A percentile compares a stretch with the other conserved stretches of the same genome.
Conservation (phyloP, 371 early-diverging fungal genomes). For the Thermomucor indicae-seudaticae region DNA sequence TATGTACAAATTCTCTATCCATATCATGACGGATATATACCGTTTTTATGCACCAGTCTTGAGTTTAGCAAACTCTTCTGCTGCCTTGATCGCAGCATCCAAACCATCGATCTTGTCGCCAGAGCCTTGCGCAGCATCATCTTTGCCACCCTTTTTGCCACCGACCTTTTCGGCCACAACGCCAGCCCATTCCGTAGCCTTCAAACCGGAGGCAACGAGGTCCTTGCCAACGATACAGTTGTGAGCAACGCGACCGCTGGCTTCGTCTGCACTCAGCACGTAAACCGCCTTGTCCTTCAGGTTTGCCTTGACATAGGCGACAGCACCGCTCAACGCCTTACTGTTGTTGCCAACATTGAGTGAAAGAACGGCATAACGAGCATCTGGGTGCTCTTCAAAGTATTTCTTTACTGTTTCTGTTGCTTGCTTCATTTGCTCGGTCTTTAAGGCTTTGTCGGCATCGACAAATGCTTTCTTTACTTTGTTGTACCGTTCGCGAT, state of each 20-base stretch:
- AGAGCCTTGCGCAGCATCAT: conserved; percentile 82
- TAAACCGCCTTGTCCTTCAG: conserved; percentile 81
- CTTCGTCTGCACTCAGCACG: conserved; percentile 74
- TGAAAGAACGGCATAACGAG: conserved; percentile 52
- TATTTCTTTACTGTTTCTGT: conserved; percentile 73
- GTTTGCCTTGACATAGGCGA: conserved; percentile 70
- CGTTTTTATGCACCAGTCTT: conserved; percentile 45
- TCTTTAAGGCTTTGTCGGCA: conserved; percentile 86
- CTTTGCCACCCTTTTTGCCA: conserved; percentile 91
- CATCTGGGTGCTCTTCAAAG: conserved; percentile 72
- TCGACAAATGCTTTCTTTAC: conserved; percentile 85
- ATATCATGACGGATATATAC: too few relatives aligned
- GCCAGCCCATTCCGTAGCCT: conserved; percentile 89
- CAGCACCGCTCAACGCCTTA: conserved; percentile 77
- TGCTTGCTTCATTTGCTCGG: conserved; percentile 76
- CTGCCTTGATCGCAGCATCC: conserved; percentile 73
- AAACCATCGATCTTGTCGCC: conserved; percentile 61
- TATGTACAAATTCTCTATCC: conserved; percentile 5
- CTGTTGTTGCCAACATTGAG: conserved; percentile 65
- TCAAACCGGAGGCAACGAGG: conserved; percentile 66
- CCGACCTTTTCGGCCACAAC: conserved; percentile 78
- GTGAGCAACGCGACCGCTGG: conserved; percentile 70
- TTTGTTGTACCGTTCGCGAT: conserved; percentile 65
- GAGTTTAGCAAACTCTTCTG: conserved; percentile 72
- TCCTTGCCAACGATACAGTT: conserved; percentile 79